Evolutionary conservation across 2,329 filamentous ascomycete species (phyloP), one percentile per base, ranked within the genome.

Genomic region (Colletotrichum sp.): DNA sequence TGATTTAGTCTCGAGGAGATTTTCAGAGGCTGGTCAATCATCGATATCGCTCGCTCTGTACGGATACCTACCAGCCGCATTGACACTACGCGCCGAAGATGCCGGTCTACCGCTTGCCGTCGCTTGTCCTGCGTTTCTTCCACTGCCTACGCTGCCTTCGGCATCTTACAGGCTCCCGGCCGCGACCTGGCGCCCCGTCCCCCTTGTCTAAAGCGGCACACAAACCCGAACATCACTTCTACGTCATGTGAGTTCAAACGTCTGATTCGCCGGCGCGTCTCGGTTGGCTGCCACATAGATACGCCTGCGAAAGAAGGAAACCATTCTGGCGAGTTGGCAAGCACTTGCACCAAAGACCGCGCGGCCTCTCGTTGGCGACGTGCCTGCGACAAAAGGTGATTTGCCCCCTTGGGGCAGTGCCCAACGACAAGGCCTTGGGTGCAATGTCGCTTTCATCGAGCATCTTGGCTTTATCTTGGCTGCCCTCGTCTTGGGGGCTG

Each of bases 401-500:
- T 73, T 57, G 52, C 26, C 57, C 44, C 49, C 21, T 44, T 6
- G 57, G n/a, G 57, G 57, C 70, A 69, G 32, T 69, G 73, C 64
- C 60, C 55, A 36, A 32, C 44, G 28, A 49, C 32, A 68, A 49
- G 21, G 26, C 64, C 63, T 69, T 65, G 62, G 62, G 39, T 10
- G 18, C 36, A 18, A 36, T 30, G 44, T 26, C 24, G 34, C 34
- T 52, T 36, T 65, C 64, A 62, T 34, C 69, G 21, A 73, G n/a
- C 24, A 44, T 69, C 39, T 68, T 75, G 63, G 63, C 72, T 52
- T 28, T 65, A 49, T 68, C 70, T 69, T 69, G 74, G 74, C 74
- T 32, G 13, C 60, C 13, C 24, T 28, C 49, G 15, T 49, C 32
- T 28, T 44, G 12, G 59, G 39, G 30, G n/a, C 39, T 39, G 34